Base-by-base conservation (phyloP, 148 eudicot genomes). In the Arbutus unedo region DNA sequence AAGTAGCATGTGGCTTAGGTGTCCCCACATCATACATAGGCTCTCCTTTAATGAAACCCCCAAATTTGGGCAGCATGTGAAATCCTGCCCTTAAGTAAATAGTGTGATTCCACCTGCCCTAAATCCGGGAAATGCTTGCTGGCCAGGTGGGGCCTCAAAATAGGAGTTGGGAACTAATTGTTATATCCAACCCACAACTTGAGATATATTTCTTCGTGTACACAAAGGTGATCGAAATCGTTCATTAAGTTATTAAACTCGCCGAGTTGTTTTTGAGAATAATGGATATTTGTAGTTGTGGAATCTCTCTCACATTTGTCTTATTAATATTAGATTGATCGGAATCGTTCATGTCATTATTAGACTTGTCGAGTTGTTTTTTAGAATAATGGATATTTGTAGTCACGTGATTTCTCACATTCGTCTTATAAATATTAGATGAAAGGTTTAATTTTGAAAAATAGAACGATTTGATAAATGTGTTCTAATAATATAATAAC, bases 31-130 rank as follows among this genome's bases (percentile, higher is more conserved):
- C 25, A n/a, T 60, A 57, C n/a, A 21, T 62, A n/a, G 38, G 31
- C 38, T 31, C 38, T 19, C 11, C 41, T 75, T 75, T 21, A 49
- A 75, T 75, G 55, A 75, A 8, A 75, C 57, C 59, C 78, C 4
- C 43, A 31, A 41, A 50, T 23, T 53, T 21, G 78, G 59, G 43
- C 43, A 50, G 78, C 78, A 50, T 75, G 78, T 75, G 78, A 75
- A 41, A 25, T 75, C 78, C 38, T 31, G 38, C 38, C 38, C 38
- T 31, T 31, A 31, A 1, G 38, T 31, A 31, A 31, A 31, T 31
- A 31, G 38, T 1, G 38, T 31, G 38, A 1, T 31, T 31, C 38
- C 38, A 31, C 38, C 38, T 1, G 38, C 38, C 54, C 77, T 72
- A 44, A 72, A 72, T 72, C 18, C 31, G n/a, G 76, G 76, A 72